Base-by-base conservation (phyloP, 148 eudicot genomes). In the Amaranthus cruentus region DNA sequence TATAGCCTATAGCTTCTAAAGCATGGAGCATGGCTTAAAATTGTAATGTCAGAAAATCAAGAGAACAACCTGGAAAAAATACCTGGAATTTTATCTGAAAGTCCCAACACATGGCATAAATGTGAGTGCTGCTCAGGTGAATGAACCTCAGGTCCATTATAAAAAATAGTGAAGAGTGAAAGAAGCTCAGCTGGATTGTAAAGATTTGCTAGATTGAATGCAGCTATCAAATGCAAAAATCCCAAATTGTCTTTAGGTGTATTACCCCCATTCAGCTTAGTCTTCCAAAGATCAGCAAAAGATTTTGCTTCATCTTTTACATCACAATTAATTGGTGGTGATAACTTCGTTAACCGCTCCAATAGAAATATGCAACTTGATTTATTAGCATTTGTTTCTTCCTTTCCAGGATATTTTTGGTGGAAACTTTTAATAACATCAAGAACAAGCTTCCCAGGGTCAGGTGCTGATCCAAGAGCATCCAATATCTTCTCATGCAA, bases 361-460 rank as follows among this genome's bases (percentile, higher is more conserved):
- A 85, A 75, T 47, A 81, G 65, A 47, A 55, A 18, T 47, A 49
- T 67, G 64, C 75, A 83, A 54, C 58, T 9, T 21, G 48, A 56
- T 59, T 49, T 83, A 54, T 46, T 60, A 59, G 15, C 57, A 11
- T 51, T 48, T 21, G 42, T 51, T 4, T 6, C 55, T 18, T 11
- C 4, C 56, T 70, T 18, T 7, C 50, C 70, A 18, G 44, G 46
- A 42, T 50, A 74, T 38, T 65, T 63, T 46, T 62, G n/a, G 59
- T 65, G 68, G 69, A 79, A 75, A 43, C 61, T 69, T 57, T 42
- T 63, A 63, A 81, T 69, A 7, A 80, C 83, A 73, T 81, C 75
- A 75, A 87, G 83, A 76, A 84, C 83, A 81, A 87, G 82, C 61
- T 76, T 75, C 8, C 82, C 85, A 15, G 86, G 86, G 72, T 85